Evolutionary conservation across 73 alveolate genomes (phyloP), one percentile per base, ranked within the genome.

Genomic region (Paramecium caudatum): DNA sequence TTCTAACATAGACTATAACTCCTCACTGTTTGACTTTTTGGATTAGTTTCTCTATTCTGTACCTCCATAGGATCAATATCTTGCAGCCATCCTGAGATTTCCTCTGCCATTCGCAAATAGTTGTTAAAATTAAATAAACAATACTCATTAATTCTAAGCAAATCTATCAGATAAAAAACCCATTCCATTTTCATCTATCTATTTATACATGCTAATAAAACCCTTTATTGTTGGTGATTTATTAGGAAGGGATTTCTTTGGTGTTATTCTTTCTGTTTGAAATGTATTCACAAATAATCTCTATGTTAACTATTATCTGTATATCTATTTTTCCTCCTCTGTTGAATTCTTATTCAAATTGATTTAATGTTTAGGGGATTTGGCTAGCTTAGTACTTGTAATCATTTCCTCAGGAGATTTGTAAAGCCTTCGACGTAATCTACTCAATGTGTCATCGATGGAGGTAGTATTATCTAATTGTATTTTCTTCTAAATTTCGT

Each of bases 1-100:
- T 55, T 55, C 30, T 55, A 55, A 55, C 80, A 55, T 55, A 55
- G n/a, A 25, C 80, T 55, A 55, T 55, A 55, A 55, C 80, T 55
- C 23, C 80, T 37, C 13, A 55, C 46, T 27, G 23, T 55, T 55
- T 55, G 30, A 55, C 30, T 5, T 27, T 27, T 27, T 5, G 80
- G 80, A 4, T n/a, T n/a, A 10, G 46, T 55, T 55, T 5, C 23
- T 23, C 17, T 19, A 55, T 55, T 25, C n/a, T 55, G 27, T 55
- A 37, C 8, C 37, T 19, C 80, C 30, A 55, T 55, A 10, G 37
- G 30, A 25, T 8, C 10, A 55, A 17, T 55, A 23, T 55, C 80
- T 27, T 55, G 46, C 46, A 55, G 7, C 80, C 80, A 55, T 55
- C 80, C 80, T 55, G 80, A 55, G 80, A 55, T 55, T 15, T 55